Evolutionary conservation across 352 stramenopile species (phyloP).

Genomic region (Phytophthora constricta): DNA sequence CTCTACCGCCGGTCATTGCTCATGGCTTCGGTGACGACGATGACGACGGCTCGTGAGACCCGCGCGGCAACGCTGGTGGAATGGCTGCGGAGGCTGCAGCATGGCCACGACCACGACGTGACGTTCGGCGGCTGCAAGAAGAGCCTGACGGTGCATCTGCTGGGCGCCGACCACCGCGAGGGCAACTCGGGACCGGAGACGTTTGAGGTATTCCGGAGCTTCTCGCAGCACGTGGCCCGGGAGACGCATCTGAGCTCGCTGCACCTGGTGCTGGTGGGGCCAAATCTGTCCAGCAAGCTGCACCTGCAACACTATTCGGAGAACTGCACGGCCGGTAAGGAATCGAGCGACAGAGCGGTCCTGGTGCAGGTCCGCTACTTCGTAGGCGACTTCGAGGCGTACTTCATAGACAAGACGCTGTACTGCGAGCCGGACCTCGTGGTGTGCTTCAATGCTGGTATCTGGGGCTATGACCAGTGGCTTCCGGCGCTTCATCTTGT

Average conservation of each 20-base stretch:
- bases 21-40: constrained; percentile 25
- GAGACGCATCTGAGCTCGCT: constrained; percentile 44
- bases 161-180: constrained; percentile 82
- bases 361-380: constrained; percentile 72
- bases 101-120: constrained; percentile 13
- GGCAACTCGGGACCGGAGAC: constrained; percentile 69
- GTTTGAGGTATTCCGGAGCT: constrained; percentile 56
- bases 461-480: constrained; percentile 91
- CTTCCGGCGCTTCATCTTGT: constrained; percentile 73
- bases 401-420: constrained; percentile 46
- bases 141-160: constrained; percentile 65
- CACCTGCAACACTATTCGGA: constrained; percentile 45
- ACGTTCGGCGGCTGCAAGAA: background rate
- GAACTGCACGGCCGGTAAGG: constrained; percentile 9
- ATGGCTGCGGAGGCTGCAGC: constrained; percentile 36
- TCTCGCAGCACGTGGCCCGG: constrained; percentile 51
- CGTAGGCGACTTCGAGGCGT: constrained; percentile 71
- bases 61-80: constrained; percentile 42
- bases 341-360: constrained; percentile 19
- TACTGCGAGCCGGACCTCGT: constrained; percentile 66
- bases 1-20: constrained; percentile 6
- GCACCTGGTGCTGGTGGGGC: constrained; percentile 72
- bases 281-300: constrained; percentile 70
- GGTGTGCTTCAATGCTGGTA: constrained; percentile 86
- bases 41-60: constrained; percentile 36